These are phyloP conservation scores for Komagataea norvegica DNA, from an alignment of 1,139 yeast species.

Conservation along the genomic window DNA sequence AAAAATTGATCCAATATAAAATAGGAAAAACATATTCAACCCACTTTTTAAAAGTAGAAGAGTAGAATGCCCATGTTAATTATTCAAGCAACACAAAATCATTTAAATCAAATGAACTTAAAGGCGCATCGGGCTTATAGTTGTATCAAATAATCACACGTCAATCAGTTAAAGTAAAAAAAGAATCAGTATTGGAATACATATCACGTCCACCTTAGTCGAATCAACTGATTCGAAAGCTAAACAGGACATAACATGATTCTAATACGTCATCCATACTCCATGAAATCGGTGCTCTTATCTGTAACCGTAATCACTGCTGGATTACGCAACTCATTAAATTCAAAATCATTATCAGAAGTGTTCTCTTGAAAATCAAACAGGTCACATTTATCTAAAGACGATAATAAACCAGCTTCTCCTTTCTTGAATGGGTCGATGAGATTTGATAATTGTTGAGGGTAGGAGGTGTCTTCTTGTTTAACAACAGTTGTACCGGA, in stretches of 20 bases:
- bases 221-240: conserved; percentile 12
- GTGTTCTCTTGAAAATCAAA: conserved; percentile 20
- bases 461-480: conserved; percentile 8
- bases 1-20: conserved; percentile 2
- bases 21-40: background rate
- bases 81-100: conserved; percentile 27
- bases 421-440: conserved; percentile 13
- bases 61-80: conserved; percentile 1
- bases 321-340: conserved; percentile 41
- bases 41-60: background rate
- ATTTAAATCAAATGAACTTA: conserved; percentile 27
- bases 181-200: background rate
- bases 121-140: conserved; percentile 29
- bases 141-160: conserved; percentile 10
- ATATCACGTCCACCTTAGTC: conserved; percentile 13
- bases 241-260: conserved; percentile 12
- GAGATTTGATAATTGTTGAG: conserved; percentile 3
- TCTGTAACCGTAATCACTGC: conserved; percentile 32
- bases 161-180: background rate
- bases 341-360: conserved; percentile 27
- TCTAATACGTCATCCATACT: conserved; percentile 2
- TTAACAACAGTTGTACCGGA: conserved; percentile 3
- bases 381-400: conserved; percentile 13
- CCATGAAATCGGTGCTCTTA: background rate
- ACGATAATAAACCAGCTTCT: conserved; percentile 9